Evolutionary conservation across 805 yeast genomes (phyloP), one percentile per base, ranked within the genome.

Genomic region (Osmozyma mogii): DNA sequence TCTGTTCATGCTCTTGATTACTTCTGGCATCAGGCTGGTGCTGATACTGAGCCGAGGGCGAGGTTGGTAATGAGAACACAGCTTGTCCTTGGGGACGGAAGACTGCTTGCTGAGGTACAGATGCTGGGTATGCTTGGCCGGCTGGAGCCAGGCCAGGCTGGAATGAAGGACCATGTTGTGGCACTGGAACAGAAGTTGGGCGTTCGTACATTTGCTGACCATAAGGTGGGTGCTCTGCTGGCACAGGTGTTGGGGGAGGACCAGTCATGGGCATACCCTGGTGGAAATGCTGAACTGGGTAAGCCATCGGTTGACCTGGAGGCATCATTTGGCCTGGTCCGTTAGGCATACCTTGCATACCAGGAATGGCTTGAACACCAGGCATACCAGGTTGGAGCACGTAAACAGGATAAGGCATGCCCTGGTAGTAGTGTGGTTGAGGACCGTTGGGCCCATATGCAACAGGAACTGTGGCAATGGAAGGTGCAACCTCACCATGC

Each of bases 341-440:
- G n/a, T n/a, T n/a, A n/a, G n/a, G n/a, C n/a, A n/a, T n/a, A n/a
- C n/a, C n/a, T n/a, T n/a, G n/a, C n/a, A n/a, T n/a, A n/a, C n/a
- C n/a, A n/a, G n/a, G n/a, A n/a, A n/a, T n/a, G n/a, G n/a, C n/a
- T n/a, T n/a, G n/a, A n/a, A n/a, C n/a, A 4, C 25, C 18, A 16
- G 17, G 28, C 15, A 22, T 21, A 5, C 33, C 38, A 28, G 46
- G 58, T 13, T 50, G 49, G 6, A 61, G 50, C 18, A 59, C 45
- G 36, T 61, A 61, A 3, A 61, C 58, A 3, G 68, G 66, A 33
- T 54, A 58, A 14, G 55, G 47, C 24, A 27, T 38, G 30, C 47
- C 54, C 28, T 50, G 57, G 37, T 52, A 56, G 26, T 54, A 46
- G 15, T 45, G 48, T 6, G 43, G 31, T 29, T 52, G 47, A n/a